phyloP scores from a whole-genome alignment of 164 flowering plant genomes.

The Santalum album region DNA sequence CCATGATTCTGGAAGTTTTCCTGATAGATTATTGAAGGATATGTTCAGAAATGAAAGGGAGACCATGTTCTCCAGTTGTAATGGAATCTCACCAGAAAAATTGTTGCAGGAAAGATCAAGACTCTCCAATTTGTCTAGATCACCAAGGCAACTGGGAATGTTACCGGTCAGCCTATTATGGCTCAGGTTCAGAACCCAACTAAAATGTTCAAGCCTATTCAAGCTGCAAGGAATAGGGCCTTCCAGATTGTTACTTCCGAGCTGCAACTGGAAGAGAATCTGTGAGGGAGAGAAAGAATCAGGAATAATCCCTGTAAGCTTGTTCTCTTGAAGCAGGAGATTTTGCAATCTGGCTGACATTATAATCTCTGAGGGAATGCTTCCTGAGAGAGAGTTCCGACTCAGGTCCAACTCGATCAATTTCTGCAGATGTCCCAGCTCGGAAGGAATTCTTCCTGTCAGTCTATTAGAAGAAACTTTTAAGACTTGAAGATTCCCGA shows the following conservation, averaged over 20 bases:
- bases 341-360: background rate
- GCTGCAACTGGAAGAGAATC: slow-evolving; percentile 18
- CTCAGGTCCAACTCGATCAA: slow-evolving; percentile 19
- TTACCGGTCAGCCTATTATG: background rate
- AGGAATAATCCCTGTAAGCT: background rate
- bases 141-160: no score
- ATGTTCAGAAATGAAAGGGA: no score
- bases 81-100: no score
- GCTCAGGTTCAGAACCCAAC: slow-evolving; percentile 13
- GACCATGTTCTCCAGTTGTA: no score
- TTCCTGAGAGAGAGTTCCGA: slow-evolving; percentile 11
- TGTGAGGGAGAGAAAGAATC: slow-evolving; percentile 15
- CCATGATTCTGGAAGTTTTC: no score
- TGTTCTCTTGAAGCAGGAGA: background rate
- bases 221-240: slow-evolving; percentile 11
- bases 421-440: slow-evolving; percentile 13
- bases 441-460: slow-evolving; percentile 21
- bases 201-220: background rate
- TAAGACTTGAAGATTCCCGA: slow-evolving; percentile 16
- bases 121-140: no score
- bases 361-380: slow-evolving; percentile 13
- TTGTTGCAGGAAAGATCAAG: no score
- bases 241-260: slow-evolving; percentile 7
- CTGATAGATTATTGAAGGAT: no score
- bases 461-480: slow-evolving; percentile 19